Conservation (phyloP, 106 monocot genomes). For the Platanthera zijinensis region DNA sequence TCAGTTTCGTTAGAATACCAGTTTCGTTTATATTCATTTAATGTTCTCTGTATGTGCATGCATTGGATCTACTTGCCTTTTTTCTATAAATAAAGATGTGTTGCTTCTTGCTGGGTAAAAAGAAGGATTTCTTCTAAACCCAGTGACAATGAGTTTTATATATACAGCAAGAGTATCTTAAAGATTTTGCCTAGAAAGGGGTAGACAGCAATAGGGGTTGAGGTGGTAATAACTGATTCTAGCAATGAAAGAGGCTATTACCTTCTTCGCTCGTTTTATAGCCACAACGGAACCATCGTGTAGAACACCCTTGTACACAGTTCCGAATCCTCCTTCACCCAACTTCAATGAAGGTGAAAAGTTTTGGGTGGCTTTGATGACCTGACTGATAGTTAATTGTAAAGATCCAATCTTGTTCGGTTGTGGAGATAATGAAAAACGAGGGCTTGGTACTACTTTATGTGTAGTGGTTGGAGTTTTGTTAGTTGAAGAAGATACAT, state of each 20-base stretch:
- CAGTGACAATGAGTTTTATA: not conserved
- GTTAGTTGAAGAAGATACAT: conserved; percentile 23
- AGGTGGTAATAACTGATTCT: not conserved
- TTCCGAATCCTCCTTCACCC: conserved; percentile 77
- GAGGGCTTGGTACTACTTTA: conserved; percentile 58
- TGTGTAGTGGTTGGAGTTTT: conserved; percentile 26
- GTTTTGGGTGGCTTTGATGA: conserved; percentile 66
- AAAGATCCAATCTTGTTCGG: conserved; percentile 34
- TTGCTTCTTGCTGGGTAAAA: too few species aligned
- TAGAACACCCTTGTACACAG: conserved; percentile 66
- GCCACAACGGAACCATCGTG: conserved; percentile 61
- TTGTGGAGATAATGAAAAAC: conserved; percentile 63
- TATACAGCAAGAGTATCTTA: not conserved
- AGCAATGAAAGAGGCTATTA: conserved; percentile 12
- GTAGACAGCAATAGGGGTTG: not conserved
- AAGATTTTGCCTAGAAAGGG: not conserved
- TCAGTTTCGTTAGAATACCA: too few species aligned
- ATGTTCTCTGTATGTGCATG: too few species aligned
- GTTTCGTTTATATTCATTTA: too few species aligned
- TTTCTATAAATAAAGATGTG: too few species aligned
- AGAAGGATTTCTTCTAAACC: too few species aligned
- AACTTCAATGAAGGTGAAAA: conserved; percentile 54
- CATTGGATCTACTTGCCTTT: too few species aligned
- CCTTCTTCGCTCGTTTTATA: conserved; percentile 85
- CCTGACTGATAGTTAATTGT: conserved; percentile 53